Conservation (phyloP, 768 basidiomycete genomes). For the Pulveroboletus ravenelii region DNA sequence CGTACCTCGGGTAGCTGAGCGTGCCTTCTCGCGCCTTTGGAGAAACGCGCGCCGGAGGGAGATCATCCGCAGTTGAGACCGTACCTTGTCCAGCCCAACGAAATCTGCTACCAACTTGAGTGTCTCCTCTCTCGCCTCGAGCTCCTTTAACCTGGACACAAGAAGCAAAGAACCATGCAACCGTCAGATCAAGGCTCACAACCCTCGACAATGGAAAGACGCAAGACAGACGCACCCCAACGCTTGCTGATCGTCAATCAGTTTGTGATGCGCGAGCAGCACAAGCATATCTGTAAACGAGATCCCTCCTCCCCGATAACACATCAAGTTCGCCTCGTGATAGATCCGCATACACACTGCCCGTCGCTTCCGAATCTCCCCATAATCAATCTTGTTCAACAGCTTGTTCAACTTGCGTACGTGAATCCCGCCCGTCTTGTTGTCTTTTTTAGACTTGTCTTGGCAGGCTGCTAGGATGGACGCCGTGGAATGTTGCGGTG, state of each 20-base stretch:
- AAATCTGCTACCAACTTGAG: constrained; percentile 78
- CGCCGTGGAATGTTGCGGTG: constrained; percentile 55
- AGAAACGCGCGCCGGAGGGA: constrained; percentile 67
- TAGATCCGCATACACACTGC: constrained; percentile 71
- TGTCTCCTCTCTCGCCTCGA: constrained; percentile 68
- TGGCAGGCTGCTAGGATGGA: constrained; percentile 54
- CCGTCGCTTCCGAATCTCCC: constrained; percentile 59
- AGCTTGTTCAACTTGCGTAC: constrained; percentile 53
- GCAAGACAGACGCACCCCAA: constrained; percentile 76
- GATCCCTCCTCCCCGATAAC: constrained; percentile 72
- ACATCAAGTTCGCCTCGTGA: constrained; percentile 79
- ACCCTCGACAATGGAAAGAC: not conserved
- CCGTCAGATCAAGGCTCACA: not conserved
- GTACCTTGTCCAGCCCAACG: constrained; percentile 80
- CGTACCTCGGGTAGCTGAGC: not conserved
- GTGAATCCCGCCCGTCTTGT: constrained; percentile 52
- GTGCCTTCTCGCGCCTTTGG: constrained; percentile 43
- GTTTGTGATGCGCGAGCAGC: constrained; percentile 83
- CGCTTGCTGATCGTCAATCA: constrained; percentile 87
- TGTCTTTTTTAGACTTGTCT: constrained; percentile 32
- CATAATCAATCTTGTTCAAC: constrained; percentile 62
- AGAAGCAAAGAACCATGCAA: not conserved
- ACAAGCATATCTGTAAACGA: constrained; percentile 88
- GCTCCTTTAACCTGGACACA: constrained; percentile 65
- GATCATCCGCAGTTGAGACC: constrained; percentile 74